Evolutionary conservation across 225 moss, liverwort and hornwort species (phyloP), one percentile per base, ranked within the genome.

Genomic region (Takakia lepidozioides): DNA sequence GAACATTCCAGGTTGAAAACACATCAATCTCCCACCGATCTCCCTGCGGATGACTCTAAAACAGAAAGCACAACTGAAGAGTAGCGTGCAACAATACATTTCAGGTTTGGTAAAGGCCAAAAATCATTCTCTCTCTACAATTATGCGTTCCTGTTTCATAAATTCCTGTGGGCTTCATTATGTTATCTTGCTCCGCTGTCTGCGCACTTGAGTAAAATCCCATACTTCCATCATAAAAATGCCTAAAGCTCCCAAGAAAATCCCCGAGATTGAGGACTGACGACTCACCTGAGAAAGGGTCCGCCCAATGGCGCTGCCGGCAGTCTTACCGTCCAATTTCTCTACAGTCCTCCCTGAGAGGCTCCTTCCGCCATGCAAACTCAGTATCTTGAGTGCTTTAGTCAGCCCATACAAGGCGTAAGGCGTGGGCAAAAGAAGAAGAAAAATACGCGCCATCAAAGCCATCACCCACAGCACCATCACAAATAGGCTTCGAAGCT

Each of bases 271-370:
- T 19, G 0, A 46, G 45, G 20, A 22, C 8, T 4, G 23, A 20
- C 14, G 8, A 22, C 47, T 3, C 13, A 89, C 75, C 69, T 90
- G 86, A 1, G 68, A 55, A 27, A 95, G 73, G 2, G 90, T 77
- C 25, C 84, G 70, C 0, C 80, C 82, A 23, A 83, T 66, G 8
- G 82, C 60, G 39, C 59, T 76, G 15, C 55, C 69, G 23, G 60
- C 56, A 28, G 11, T 46, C 10, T 30, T 14, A 13, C 30, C 62
- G 18, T 0, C 24, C 0, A 26, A 4, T 13, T 19, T 38, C 15
- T 35, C 39, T n/a, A 27, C 59, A 15, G 43, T 19, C 23, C 30
- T 43, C 0, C 15, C 10, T 2, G 20, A 37, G 1, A 22, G 43
- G 16, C 20, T 62, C 35, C 44, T 15, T 18, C 61, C 58, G 21